Evolutionary conservation across 208 protist species (phyloP), one percentile per base, ranked within the genome.

Genomic region (Wallacemonas sp.): DNA sequence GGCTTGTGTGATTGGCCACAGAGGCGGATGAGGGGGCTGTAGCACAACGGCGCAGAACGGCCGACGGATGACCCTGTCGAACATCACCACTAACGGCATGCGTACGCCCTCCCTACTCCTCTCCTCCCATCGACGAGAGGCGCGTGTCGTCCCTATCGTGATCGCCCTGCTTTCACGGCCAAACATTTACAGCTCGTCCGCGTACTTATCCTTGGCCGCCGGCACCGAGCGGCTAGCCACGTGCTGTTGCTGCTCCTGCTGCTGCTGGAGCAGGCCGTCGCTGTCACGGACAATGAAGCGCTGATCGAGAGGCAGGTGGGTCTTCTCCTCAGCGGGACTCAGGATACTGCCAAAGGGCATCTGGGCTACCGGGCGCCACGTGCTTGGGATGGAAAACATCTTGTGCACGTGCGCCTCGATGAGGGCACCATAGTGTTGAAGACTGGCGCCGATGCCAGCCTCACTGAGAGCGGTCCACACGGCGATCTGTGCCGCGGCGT

Each of bases 371-470:
- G 74, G 33, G 59, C 68, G 48, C 75, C 71, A 85, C 42, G 57
- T 58, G 26, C 36, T 58, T 0, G 75, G 75, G 17, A 81, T 22
- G 13, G 53, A 32, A 59, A 73, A 76, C 45, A 48, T 42, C 26
- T 67, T 46, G 3, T 53, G 53, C 24, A 68, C 41, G 6, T 71
- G 54, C 1, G 34, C 58, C 0, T 61, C 60, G 65, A 85, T 79
- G 24, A 85, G 62, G 32, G 54, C 45, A 10, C 63, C 63, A 73
- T 81, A 85, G 70, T 85, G 78, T 59, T 85, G 79, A 24, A 85
- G 61, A 5, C 67, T 64, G 5, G 75, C 79, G 30, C 74, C 79
- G 27, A 77, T 69, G 0, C 55, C 60, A 6, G 27, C 69, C 69
- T 78, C 19, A 2, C 61, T 57, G 30, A 81, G 71, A n/a, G 71